Conservation (phyloP, 2,329 filamentous ascomycete genomes). For the Cyphellophora attinorum region DNA sequence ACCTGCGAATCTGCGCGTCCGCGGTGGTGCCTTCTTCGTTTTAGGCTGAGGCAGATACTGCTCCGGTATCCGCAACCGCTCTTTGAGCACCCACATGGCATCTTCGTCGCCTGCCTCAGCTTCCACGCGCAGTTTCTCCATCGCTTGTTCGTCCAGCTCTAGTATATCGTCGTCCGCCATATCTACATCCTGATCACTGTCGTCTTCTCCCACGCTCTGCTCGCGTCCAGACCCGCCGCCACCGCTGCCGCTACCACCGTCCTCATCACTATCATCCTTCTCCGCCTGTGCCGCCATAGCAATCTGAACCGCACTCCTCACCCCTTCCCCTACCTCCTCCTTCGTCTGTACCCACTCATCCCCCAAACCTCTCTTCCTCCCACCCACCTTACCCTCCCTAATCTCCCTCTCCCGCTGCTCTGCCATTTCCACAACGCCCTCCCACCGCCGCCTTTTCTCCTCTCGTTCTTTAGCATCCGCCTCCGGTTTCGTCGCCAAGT, state of each 20-base stretch:
- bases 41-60: constrained; percentile 13
- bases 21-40: constrained; percentile 14
- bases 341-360: constrained; percentile 95
- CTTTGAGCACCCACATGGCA: constrained; percentile 20
- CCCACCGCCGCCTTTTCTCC: constrained; percentile 72
- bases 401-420: constrained; percentile 79
- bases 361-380: constrained; percentile 53
- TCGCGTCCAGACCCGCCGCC: constrained; percentile 23
- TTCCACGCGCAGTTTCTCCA: constrained; percentile 13
- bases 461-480: constrained; percentile 95
- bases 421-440: constrained; percentile 75
- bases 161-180: constrained; percentile 16
- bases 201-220: constrained; percentile 30
- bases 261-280: constrained; percentile 29
- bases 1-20: constrained; percentile 31
- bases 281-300: constrained; percentile 50
- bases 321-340: constrained; percentile 78
- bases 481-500: constrained; percentile 88
- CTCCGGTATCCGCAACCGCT: constrained; percentile 14
- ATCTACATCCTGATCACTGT: no score
- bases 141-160: constrained; percentile 18
- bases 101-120: constrained; percentile 18
- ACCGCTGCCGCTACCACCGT: constrained; percentile 26
- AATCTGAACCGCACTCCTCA: constrained; percentile 64
- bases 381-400: constrained; percentile 49